Conservation (phyloP, 2,329 filamentous ascomycete genomes). For the Exophiala dermatitidis region DNA sequence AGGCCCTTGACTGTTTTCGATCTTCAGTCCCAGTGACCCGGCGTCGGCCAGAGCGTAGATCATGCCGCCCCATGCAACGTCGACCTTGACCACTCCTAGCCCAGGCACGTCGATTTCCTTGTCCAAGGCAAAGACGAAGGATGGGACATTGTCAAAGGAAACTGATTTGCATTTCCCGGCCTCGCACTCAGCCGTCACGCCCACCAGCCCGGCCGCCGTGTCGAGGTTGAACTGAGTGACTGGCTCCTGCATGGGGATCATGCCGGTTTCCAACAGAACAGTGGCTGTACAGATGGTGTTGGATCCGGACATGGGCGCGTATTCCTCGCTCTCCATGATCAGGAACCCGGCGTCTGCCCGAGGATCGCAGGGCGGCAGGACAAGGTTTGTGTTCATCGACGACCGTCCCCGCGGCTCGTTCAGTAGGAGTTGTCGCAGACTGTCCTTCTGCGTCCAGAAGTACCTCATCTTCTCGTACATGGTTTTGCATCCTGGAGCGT, state of each 20-base stretch:
- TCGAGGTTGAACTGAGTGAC: slow-evolving; percentile 38
- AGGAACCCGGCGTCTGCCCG: slow-evolving; percentile 41
- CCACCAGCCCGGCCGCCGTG: slow-evolving; percentile 41
- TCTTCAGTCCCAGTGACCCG: slow-evolving; percentile 32
- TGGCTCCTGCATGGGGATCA: slow-evolving; percentile 42
- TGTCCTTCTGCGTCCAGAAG: slow-evolving; percentile 37
- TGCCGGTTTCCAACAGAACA: slow-evolving; percentile 44
- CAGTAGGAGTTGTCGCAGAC: slow-evolving; percentile 39
- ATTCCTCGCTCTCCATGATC: slow-evolving; percentile 44
- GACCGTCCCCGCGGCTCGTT: slow-evolving; percentile 43
- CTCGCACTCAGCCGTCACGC: slow-evolving; percentile 38
- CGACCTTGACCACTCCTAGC: slow-evolving; percentile 36
- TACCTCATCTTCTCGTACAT: slow-evolving; percentile 46
- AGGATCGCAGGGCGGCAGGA: slow-evolving; percentile 41
- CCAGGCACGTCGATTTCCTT: slow-evolving; percentile 37
- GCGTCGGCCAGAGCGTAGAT: slow-evolving; percentile 41
- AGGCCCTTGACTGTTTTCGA: slow-evolving; percentile 32
- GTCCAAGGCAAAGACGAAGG: slow-evolving; percentile 40
- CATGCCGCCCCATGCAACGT: slow-evolving; percentile 45
- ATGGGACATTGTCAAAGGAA: slow-evolving; percentile 42
- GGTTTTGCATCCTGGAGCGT: slow-evolving; percentile 33
- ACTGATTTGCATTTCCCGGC: slow-evolving; percentile 41
- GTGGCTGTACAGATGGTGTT: slow-evolving; percentile 43
- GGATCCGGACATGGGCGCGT: slow-evolving; percentile 41
- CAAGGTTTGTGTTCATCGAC: slow-evolving; percentile 37